Evolutionary conservation across 2,329 filamentous ascomycete species (phyloP).

Genomic region (Trichoderma gracile): DNA sequence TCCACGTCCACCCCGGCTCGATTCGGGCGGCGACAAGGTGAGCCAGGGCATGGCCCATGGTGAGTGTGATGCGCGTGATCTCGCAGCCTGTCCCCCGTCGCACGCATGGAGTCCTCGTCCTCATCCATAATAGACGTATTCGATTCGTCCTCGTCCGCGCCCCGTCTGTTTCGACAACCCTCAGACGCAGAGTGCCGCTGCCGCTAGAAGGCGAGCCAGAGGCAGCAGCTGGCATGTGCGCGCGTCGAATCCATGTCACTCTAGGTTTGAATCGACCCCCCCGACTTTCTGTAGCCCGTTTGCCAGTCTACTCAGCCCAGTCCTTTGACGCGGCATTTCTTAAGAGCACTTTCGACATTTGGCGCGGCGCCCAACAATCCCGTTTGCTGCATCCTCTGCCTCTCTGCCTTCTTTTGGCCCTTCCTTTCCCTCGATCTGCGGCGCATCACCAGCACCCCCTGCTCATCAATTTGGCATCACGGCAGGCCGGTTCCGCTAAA

Average conservation of each 20-base stretch:
- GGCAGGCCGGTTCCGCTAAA: slow-evolving; percentile 1
- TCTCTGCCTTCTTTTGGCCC: not conserved
- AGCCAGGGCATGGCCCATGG: not conserved
- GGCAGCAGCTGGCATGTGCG: slow-evolving; percentile 14
- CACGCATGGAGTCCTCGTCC: not conserved
- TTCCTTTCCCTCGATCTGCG: not conserved
- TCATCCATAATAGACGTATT: no score
- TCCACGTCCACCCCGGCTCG: not conserved
- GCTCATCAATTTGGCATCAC: not conserved
- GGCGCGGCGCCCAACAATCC: not conserved
- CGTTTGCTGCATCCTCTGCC: not conserved
- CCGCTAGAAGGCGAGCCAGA: slow-evolving; percentile 18
- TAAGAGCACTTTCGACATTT: not conserved
- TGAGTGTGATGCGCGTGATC: slow-evolving; percentile 13
- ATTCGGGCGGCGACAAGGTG: not conserved
- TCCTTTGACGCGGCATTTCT: not conserved
- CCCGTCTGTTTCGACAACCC: slow-evolving; percentile 12
- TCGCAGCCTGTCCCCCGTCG: not conserved
- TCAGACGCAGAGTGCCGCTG: slow-evolving; percentile 19
- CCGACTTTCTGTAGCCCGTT: not conserved
- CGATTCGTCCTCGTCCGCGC: not conserved
- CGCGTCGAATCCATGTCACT: slow-evolving; percentile 7
- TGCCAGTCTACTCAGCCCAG: not conserved
- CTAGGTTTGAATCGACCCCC: not conserved
- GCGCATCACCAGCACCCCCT: slow-evolving; percentile 1